phyloP scores from a whole-genome alignment of 1,139 yeast species.

The Debaryomyces sp. region DNA sequence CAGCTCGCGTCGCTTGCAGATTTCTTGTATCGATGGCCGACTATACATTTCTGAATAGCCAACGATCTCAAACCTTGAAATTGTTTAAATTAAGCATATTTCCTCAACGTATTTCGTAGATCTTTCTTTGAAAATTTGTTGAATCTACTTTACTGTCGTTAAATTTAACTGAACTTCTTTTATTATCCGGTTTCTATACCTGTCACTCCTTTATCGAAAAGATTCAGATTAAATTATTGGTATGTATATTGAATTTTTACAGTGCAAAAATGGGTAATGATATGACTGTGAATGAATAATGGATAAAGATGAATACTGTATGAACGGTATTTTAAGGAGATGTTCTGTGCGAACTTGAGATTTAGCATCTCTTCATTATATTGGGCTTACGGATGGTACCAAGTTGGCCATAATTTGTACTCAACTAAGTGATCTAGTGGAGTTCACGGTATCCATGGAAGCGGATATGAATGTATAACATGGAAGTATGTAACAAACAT shows the following conservation, averaged over 20 bases:
- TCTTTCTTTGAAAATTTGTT: not conserved
- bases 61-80: not conserved
- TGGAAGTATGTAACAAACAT: not conserved
- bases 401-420: not conserved
- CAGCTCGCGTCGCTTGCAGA: conserved; percentile 9
- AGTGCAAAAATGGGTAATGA: not conserved
- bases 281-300: not conserved
- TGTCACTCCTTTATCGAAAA: conserved; percentile 15
- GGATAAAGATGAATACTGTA: not conserved
- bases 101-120: not conserved
- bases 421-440: not conserved
- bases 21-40: not conserved
- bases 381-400: not conserved
- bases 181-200: conserved; percentile 15
- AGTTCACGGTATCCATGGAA: not conserved
- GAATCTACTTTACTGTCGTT: conserved; percentile 5
- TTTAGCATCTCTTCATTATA: not conserved
- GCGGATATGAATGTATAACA: not conserved
- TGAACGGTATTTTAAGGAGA: not conserved
- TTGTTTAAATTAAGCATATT: conserved; percentile 2
- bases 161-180: conserved; percentile 6
- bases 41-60: not conserved
- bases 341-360: not conserved
- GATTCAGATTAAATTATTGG: conserved; percentile 6
- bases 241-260: conserved; percentile 1